phyloP scores from a whole-genome alignment of 768 basidiomycete species.

The Tylopilus subfusipes region DNA sequence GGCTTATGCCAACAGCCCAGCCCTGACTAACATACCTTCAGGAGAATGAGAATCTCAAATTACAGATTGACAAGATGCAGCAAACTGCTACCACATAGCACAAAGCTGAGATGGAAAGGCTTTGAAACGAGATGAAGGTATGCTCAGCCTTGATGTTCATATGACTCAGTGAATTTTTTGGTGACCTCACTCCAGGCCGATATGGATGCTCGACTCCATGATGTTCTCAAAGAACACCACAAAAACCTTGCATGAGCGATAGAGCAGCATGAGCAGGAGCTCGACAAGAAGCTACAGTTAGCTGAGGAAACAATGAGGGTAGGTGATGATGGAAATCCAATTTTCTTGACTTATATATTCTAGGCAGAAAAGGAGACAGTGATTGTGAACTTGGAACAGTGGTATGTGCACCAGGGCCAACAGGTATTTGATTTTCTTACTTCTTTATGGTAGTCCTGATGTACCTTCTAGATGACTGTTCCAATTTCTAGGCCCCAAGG shows the following conservation, averaged over 20 bases:
- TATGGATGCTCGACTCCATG: not conserved
- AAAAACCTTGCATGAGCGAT: not conserved
- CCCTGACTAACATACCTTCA: not conserved
- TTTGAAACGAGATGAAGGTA: not conserved
- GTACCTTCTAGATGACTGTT: no score
- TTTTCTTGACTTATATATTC: not conserved
- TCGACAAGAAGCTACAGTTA: not conserved
- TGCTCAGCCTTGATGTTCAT: not conserved
- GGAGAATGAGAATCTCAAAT: not conserved
- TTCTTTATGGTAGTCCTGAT: no score
- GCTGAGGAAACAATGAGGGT: no score
- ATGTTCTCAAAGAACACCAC: not conserved
- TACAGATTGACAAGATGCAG: not conserved
- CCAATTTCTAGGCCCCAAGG: not conserved
- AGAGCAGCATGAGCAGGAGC: not conserved
- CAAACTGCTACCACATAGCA: not conserved
- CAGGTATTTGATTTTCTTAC: no score
- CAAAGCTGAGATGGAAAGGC: not conserved
- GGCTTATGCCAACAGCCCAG: not conserved
- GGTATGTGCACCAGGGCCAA: not conserved
- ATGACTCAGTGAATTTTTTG: not conserved
- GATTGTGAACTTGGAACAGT: not conserved
- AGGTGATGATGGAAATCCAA: not conserved
- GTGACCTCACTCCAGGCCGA: not conserved
- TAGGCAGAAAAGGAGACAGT: not conserved